These are phyloP conservation scores for Isoetes taiwanensis DNA, from an alignment of 75 land plant genomes.

Conservation along the genomic window DNA sequence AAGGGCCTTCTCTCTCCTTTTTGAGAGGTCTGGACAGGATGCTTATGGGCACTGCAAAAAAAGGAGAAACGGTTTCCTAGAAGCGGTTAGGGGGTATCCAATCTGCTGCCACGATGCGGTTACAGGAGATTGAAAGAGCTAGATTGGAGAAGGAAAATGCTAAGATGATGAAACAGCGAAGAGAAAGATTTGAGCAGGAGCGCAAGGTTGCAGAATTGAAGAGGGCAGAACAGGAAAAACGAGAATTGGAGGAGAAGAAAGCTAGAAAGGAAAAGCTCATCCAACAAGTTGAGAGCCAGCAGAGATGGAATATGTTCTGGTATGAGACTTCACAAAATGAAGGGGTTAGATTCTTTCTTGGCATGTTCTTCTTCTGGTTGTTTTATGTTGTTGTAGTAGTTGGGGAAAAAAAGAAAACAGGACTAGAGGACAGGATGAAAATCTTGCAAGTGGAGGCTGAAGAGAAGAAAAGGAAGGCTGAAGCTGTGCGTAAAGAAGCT, in stretches of 20 bases:
- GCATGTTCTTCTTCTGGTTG: conserved; percentile 44
- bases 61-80: background rate
- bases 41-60: background rate
- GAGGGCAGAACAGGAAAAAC: conserved; percentile 26
- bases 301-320: conserved; percentile 35
- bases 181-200: conserved; percentile 23
- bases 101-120: conserved; percentile 33
- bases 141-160: conserved; percentile 31
- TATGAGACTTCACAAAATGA: conserved; percentile 27
- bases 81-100: conserved; percentile 10
- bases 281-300: conserved; percentile 11
- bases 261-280: conserved; percentile 4
- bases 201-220: conserved; percentile 20
- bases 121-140: conserved; percentile 36
- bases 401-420: conserved; percentile 60
- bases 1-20: conserved; percentile 19
- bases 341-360: conserved; percentile 40
- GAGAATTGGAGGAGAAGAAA: conserved; percentile 25
- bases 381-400: conserved; percentile 67
- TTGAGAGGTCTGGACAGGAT: background rate
- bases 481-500: conserved; percentile 25
- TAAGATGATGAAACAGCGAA: conserved; percentile 13
- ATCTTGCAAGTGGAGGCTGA: conserved; percentile 74
- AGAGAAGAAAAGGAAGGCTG: conserved; percentile 48
- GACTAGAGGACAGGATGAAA: conserved; percentile 77